Conservation (phyloP, 2,329 filamentous ascomycete genomes). For the Huntiella decipiens region DNA sequence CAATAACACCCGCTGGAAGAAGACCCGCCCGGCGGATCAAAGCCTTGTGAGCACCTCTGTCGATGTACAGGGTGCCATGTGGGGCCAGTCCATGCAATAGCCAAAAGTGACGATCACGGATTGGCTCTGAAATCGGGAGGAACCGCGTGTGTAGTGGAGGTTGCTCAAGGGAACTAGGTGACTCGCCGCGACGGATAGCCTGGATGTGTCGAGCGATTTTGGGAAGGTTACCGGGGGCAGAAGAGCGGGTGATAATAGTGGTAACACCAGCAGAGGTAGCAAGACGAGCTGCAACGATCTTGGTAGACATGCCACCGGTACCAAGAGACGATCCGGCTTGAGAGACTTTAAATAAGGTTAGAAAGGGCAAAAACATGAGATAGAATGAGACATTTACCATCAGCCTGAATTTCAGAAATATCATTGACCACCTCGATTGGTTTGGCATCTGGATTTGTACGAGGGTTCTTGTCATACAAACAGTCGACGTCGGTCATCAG, state of each 20-base stretch:
- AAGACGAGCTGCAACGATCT: slow-evolving; percentile 81
- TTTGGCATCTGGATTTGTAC: slow-evolving; percentile 64
- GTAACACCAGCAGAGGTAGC: slow-evolving; percentile 90
- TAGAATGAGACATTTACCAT: slow-evolving; percentile 32
- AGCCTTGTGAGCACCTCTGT: slow-evolving; percentile 69
- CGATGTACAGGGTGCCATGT: slow-evolving; percentile 82
- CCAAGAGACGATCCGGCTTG: slow-evolving; percentile 74
- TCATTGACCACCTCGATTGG: slow-evolving; percentile 88
- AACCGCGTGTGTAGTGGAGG: slow-evolving; percentile 81
- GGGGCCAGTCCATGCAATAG: slow-evolving; percentile 79
- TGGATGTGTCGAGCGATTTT: slow-evolving; percentile 73
- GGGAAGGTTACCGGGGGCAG: slow-evolving; percentile 79
- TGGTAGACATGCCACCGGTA: slow-evolving; percentile 93
- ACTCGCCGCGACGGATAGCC: slow-evolving; percentile 20
- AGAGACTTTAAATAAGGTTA: slow-evolving; percentile 39
- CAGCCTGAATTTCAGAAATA: slow-evolving; percentile 62
- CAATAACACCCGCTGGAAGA: slow-evolving; percentile 75
- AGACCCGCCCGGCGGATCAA: slow-evolving; percentile 70
- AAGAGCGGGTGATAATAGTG: slow-evolving; percentile 84
- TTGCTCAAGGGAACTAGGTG: slow-evolving; percentile 17
- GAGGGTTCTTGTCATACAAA: slow-evolving; percentile 88
- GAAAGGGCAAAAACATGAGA: not conserved
- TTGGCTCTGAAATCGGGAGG: slow-evolving; percentile 63
- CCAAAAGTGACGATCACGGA: slow-evolving; percentile 93
- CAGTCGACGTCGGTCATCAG: slow-evolving; percentile 99